Percentiles rank a stretch among this genome's conserved stretches.
Evolutionary conservation across 345 rosid species (phyloP).

Genomic region (Linum lewisii): DNA sequence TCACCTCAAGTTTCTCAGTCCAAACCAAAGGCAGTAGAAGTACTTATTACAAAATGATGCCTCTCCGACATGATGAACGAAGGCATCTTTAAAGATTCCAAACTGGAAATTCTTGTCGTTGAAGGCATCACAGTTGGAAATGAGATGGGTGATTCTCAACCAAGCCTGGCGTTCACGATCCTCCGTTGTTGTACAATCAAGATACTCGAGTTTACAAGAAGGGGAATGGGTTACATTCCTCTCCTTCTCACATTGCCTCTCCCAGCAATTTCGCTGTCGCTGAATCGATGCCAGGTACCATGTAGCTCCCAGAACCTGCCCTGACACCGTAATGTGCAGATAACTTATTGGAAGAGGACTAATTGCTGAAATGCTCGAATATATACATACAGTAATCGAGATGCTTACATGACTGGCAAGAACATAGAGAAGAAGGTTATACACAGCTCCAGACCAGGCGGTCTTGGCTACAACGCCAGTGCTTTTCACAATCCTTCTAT

Average conservation of each 20-base stretch:
- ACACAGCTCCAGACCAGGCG: constrained; percentile 86
- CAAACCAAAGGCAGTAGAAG: constrained; percentile 94
- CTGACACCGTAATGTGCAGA: constrained; percentile 5
- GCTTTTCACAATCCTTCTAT: constrained; percentile 64
- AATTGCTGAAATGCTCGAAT: not conserved
- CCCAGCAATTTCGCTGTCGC: constrained; percentile 67
- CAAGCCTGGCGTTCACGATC: constrained; percentile 46
- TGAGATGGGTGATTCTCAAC: constrained; percentile 40
- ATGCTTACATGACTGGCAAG: constrained; percentile 71
- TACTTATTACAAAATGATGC: constrained; percentile 49
- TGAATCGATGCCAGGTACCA: constrained; percentile 74
- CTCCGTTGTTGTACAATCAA: constrained; percentile 46
- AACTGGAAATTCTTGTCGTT: constrained; percentile 39
- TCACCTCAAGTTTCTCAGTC: constrained; percentile 66
- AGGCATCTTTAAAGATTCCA: constrained; percentile 71
- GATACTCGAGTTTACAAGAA: constrained; percentile 36
- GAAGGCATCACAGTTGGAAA: constrained; percentile 43
- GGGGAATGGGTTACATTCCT: constrained; percentile 37
- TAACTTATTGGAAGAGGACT: not conserved
- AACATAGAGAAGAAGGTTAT: constrained; percentile 60
- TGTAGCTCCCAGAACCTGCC: constrained; percentile 62
- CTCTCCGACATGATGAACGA: constrained; percentile 47
- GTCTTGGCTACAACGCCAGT: constrained; percentile 79
- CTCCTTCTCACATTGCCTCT: constrained; percentile 40
- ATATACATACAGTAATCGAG: too few relatives aligned